Evolutionary conservation across 129 eudicot genomes (phyloP).

Genomic region (Flaveria bidentis): DNA sequence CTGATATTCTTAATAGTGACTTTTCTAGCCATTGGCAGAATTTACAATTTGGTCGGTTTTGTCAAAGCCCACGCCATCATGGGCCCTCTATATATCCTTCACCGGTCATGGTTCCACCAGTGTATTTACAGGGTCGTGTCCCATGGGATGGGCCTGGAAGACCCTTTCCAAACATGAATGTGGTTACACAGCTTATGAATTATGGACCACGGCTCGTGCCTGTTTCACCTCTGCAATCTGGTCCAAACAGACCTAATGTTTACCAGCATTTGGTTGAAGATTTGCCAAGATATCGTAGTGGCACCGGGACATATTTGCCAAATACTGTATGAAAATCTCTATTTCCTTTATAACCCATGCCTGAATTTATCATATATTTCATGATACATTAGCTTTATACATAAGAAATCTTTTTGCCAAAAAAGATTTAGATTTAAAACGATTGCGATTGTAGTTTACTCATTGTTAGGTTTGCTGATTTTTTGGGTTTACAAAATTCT

Average conservation of each 20-base stretch:
- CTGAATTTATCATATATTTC: background rate
- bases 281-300: slow-evolving; percentile 81
- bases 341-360: background rate
- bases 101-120: slow-evolving; percentile 82
- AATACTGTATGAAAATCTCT: slow-evolving; percentile 56
- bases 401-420: background rate
- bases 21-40: slow-evolving; percentile 91
- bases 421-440: background rate
- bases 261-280: slow-evolving; percentile 81
- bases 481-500: background rate
- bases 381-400: background rate
- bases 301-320: slow-evolving; percentile 95
- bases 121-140: slow-evolving; percentile 72
- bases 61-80: slow-evolving; percentile 62
- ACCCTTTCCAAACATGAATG: slow-evolving; percentile 65
- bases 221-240: slow-evolving; percentile 55
- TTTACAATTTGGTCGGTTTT: slow-evolving; percentile 76
- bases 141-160: slow-evolving; percentile 93
- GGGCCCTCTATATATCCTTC: slow-evolving; percentile 63
- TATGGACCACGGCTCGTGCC: slow-evolving; percentile 83
- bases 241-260: slow-evolving; percentile 57
- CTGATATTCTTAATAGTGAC: slow-evolving; percentile 86
- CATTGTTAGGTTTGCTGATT: background rate
- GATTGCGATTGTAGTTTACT: background rate
- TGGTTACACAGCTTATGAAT: slow-evolving; percentile 68